Evolutionary conservation across 345 rosid species (phyloP).

Genomic region (Syzygium jambos): DNA sequence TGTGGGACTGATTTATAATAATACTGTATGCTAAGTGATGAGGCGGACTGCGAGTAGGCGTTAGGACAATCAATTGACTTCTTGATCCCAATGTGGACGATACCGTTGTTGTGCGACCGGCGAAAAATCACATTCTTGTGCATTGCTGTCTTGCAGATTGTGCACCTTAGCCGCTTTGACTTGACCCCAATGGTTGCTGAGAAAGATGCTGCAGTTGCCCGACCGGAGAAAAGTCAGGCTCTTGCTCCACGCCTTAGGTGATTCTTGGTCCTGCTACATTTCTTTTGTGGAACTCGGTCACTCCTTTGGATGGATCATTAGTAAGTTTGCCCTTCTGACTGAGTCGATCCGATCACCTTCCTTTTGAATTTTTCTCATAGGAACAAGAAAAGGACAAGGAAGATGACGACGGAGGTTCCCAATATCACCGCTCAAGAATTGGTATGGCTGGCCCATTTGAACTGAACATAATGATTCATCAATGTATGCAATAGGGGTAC

Average conservation of each 20-base stretch:
- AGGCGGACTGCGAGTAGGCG: not conserved
- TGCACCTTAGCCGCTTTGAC: not conserved
- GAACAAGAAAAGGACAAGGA: not conserved
- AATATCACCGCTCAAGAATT: not conserved
- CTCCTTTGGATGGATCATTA: not conserved
- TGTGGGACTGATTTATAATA: not conserved
- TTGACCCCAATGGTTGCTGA: not conserved
- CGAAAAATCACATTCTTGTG: not conserved
- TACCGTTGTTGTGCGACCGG: fast-evolving
- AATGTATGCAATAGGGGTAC: not conserved
- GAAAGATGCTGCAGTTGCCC: not conserved
- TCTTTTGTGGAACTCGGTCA: not conserved
- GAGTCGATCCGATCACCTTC: not conserved
- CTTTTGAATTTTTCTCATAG: not conserved
- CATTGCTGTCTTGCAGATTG: not conserved
- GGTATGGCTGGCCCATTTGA: not conserved
- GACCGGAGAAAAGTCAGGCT: not conserved
- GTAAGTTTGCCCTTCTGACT: not conserved
- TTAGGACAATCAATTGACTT: not conserved
- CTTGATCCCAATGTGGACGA: not conserved
- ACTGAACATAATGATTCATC: not conserved
- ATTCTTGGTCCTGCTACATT: not conserved
- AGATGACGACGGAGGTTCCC: not conserved
- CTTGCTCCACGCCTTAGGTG: not conserved
- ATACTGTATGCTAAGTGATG: not conserved